Evolutionary conservation across 495 filamentous ascomycete genomes (phyloP).

Genomic region (Stereocaulon alpinum): DNA sequence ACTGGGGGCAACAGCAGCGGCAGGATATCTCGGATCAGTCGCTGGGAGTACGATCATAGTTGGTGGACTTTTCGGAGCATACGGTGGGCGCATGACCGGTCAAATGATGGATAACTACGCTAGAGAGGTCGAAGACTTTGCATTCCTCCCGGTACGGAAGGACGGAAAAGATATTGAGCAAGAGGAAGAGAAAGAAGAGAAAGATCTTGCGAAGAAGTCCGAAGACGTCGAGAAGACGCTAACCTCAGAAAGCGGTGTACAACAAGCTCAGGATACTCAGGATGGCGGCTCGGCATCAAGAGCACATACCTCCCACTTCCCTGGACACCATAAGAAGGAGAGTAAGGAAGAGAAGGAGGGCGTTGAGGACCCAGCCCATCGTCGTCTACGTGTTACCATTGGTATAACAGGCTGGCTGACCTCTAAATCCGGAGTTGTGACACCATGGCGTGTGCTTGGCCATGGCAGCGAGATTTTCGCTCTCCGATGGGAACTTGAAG

Average conservation of each 20-base stretch:
- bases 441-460: slow-evolving; percentile 69
- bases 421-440: slow-evolving; percentile 55
- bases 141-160: slow-evolving; percentile 58
- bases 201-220: slow-evolving; percentile 25
- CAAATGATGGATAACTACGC: slow-evolving; percentile 82
- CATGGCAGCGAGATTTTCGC: slow-evolving; percentile 67
- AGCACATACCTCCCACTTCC: neutral
- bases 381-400: slow-evolving; percentile 71
- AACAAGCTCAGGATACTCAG: slow-evolving; percentile 1
- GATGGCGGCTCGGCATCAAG: neutral
- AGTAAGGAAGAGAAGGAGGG: slow-evolving; percentile 17
- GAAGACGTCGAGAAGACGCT: slow-evolving; percentile 2
- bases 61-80: slow-evolving; percentile 79
- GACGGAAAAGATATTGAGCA: slow-evolving; percentile 29
- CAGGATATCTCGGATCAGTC: slow-evolving; percentile 62
- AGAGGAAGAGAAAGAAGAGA: slow-evolving; percentile 11
- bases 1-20: slow-evolving; percentile 66
- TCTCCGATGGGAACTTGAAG: slow-evolving; percentile 71
- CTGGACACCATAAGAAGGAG: slow-evolving; percentile 3
- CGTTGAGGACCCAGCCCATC: slow-evolving; percentile 26
- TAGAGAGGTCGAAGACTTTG: slow-evolving; percentile 80
- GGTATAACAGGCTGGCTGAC: slow-evolving; percentile 76
- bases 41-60: slow-evolving; percentile 67
- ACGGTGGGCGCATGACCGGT: slow-evolving; percentile 73
- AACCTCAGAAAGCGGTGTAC: slow-evolving; percentile 1